Evolutionary conservation across 2,329 filamentous ascomycete species (phyloP).

Genomic region (Rutstroemia sp.): DNA sequence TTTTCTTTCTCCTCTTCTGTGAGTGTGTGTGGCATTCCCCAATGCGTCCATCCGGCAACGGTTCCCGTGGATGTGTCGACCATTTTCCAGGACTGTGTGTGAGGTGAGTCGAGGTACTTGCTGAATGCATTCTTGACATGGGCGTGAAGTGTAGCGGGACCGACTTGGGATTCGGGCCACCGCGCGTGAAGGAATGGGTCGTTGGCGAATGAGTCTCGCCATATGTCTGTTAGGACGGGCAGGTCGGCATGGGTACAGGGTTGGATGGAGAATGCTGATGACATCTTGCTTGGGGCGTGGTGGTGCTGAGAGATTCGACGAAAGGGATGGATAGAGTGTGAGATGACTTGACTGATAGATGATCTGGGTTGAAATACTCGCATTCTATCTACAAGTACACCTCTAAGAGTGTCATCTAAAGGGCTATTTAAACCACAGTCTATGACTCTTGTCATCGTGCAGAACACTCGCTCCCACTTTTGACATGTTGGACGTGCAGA

Average conservation of each 20-base stretch:
- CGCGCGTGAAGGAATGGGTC: slow-evolving; percentile 27
- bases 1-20: background rate
- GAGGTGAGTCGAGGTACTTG: slow-evolving; percentile 25
- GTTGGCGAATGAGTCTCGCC: slow-evolving; percentile 24
- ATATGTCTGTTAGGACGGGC: slow-evolving; percentile 26
- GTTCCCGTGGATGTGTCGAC: slow-evolving; percentile 24
- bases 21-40: slow-evolving; percentile 9
- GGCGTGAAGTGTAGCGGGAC: slow-evolving; percentile 9
- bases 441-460: no score
- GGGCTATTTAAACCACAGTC: no score
- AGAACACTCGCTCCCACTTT: no score
- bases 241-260: slow-evolving; percentile 25
- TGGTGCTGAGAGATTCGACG: background rate
- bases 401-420: no score
- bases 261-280: slow-evolving; percentile 11
- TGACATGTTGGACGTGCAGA: no score
- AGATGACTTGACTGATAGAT: background rate
- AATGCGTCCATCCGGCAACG: slow-evolving; percentile 29
- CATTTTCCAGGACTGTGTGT: slow-evolving; percentile 30
- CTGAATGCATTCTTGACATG: slow-evolving; percentile 29
- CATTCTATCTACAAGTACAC: no score
- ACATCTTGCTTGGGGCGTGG: background rate
- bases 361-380: background rate
- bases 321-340: background rate
- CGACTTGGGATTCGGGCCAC: slow-evolving; percentile 9